Conservation (phyloP, 83 land plant genomes). For the Thuja plicata region DNA sequence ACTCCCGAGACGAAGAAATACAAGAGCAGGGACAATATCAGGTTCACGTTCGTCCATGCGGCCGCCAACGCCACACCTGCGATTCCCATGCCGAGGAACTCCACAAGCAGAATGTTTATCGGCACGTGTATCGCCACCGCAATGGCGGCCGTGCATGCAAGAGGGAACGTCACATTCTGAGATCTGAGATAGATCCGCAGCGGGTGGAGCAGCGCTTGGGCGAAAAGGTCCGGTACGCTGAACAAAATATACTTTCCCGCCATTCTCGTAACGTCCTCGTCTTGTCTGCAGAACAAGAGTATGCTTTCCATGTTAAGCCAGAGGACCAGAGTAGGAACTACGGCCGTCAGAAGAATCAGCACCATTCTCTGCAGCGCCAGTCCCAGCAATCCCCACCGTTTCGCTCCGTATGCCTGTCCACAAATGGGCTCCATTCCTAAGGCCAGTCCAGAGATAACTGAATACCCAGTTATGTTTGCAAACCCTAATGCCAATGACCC, state of each 20-base stretch:
- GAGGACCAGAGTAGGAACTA: slow-evolving; percentile 39
- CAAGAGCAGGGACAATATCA: not conserved
- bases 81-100: slow-evolving; percentile 30
- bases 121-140: slow-evolving; percentile 35
- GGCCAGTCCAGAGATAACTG: slow-evolving; percentile 48
- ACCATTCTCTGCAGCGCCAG: slow-evolving; percentile 40
- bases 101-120: slow-evolving; percentile 36
- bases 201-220: slow-evolving; percentile 43
- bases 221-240: slow-evolving; percentile 54
- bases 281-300: slow-evolving; percentile 37
- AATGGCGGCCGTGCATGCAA: slow-evolving; percentile 25
- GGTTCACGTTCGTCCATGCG: slow-evolving; percentile 34
- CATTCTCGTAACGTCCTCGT: slow-evolving; percentile 24
- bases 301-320: slow-evolving; percentile 55
- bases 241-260: slow-evolving; percentile 34
- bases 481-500: slow-evolving; percentile 51
- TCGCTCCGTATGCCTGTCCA: slow-evolving; percentile 64
- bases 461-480: slow-evolving; percentile 58
- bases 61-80: slow-evolving; percentile 42
- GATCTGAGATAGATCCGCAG: slow-evolving; percentile 45
- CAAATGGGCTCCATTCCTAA: slow-evolving; percentile 76
- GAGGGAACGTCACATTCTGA: slow-evolving; percentile 44
- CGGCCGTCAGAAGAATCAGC: slow-evolving; percentile 30
- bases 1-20: slow-evolving; percentile 14
- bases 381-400: slow-evolving; percentile 31